Base-by-base conservation (phyloP, 495 filamentous ascomycete species). In the Podospora appendiculata region DNA sequence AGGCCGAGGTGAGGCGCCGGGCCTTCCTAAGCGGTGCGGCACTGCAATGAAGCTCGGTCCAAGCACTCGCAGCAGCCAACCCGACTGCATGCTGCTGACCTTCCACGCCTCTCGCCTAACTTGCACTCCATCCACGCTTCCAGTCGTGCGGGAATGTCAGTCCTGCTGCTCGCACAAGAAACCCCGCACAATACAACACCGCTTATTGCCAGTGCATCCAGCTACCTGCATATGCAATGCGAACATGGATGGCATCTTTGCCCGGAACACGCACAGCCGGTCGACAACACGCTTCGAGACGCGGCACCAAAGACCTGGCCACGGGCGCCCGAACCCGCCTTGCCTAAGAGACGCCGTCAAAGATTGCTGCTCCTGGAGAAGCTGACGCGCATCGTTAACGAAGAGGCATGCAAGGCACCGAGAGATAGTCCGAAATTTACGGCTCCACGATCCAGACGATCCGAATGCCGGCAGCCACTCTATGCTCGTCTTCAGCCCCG, bases 1-100 rank as follows among this genome's bases (percentile, higher is more conserved):
- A 90, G 57, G 86, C 87, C 11, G 87, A 90, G 65, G 75, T 80
- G 59, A 76, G 86, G 51, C 72, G 87, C 48, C 81, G 75, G 55
- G 69, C 70, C 19, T 78, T 72, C 57, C 59, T 79, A 47, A 75
- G 69, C 56, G 69, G 71, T 44, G 75, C 68, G 73, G 19, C 32
- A 25, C 39, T 32, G 32, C 48, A 47, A 38, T 51, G 33, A 42
- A 46, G 25, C 36, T 44, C 42, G 33, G 33, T 41, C 32, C 51
- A 25, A 25, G 32, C 47, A 16, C 17, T 47, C 43, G 54, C 53
- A 45, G 32, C 45, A 48, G 25, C 42, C 42, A 25, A 25, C 25
- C 25, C 25, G 25, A 25, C 25, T 25, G 25, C 25, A 25, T 25
- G 25, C 25, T 25, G 25, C 41, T 51, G 14, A 32, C 40, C 41